Evolutionary conservation across 148 eudicot genomes (phyloP).

Genomic region (Agrostemma githago): DNA sequence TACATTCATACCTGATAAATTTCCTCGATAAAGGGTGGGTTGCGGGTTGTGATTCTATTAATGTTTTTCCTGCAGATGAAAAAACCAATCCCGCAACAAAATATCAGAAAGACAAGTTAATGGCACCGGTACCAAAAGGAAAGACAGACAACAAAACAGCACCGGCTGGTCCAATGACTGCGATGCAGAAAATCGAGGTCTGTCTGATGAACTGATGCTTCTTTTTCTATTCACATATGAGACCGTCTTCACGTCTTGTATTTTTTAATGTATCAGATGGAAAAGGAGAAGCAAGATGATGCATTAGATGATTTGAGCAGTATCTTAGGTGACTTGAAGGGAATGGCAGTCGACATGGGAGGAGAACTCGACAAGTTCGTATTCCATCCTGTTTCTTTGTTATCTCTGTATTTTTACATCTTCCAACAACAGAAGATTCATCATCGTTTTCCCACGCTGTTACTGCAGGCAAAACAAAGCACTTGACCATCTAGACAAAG

Average conservation of each 20-base stretch:
- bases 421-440: not conserved
- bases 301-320: conserved; percentile 59
- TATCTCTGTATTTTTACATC: not conserved
- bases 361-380: conserved; percentile 71
- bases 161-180: conserved; percentile 57
- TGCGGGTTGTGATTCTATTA: not conserved
- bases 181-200: conserved; percentile 78
- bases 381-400: not conserved
- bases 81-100: conserved; percentile 35
- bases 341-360: conserved; percentile 93
- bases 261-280: conserved; percentile 38
- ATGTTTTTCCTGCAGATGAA: conserved; percentile 23
- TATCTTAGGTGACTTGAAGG: conserved; percentile 83
- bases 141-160: conserved; percentile 40
- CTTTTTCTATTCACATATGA: not conserved
- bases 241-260: not conserved
- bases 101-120: conserved; percentile 61
- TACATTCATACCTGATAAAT: not conserved
- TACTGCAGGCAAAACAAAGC: conserved; percentile 79
- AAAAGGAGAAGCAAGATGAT: conserved; percentile 87
- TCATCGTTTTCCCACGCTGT: not conserved
- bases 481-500: conserved; percentile 64
- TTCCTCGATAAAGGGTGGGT: too few species aligned
- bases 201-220: not conserved
- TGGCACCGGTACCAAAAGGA: conserved; percentile 39